Base-by-base conservation (phyloP, 2,329 filamentous ascomycete genomes). In the Trichophyton verrucosum region DNA sequence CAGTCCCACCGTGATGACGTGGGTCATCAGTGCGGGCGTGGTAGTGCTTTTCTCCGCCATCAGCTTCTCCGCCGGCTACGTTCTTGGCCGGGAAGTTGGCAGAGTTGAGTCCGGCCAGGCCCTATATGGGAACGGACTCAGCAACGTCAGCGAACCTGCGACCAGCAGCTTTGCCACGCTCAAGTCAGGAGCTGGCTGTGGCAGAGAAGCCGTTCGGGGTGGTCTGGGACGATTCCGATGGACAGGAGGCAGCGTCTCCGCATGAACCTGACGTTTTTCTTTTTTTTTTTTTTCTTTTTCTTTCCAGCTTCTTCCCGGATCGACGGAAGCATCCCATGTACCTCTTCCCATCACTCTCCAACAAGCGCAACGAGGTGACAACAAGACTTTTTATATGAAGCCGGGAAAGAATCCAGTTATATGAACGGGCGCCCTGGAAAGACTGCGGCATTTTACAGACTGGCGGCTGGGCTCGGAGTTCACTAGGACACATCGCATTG, bases 21-120 rank as follows among this genome's bases (percentile, higher is more conserved):
- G 84, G 84, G 81, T 86, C 3, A 80, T 86, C 55, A 83, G 82
- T 57, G 84, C 84, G 0, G 83, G 84, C 1, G 82, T 86, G 17
- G 81, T 86, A 1, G 81, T 86, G 1, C 76, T 86, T 0, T 80
- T 86, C 60, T 83, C 81, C 15, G 84, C 83, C 1, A 79, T 86
- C 63, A 84, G 82, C 66, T 86, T 86, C 69, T 82, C 81, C 0
- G 83, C 84, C 3, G 84, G 84, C 1, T 86, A 86, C 66, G 80
- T 81, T 13, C 76, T 85, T 13, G 84, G 84, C 9, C 78, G 78
- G 60, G 83, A 86, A 64, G 78, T 81, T 3, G 82, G 82, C 1
- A 75, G 77, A 58, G 72, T 79, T 2, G 82, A 85, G 67, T 77
- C 71, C 46, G 70, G 66, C 22, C 68, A 67, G 3, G 69, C 68